Percentiles rank a stretch among this genome's conserved stretches.
phyloP scores from a whole-genome alignment of 495 filamentous ascomycete genomes.

The Apodospora peruviana region DNA sequence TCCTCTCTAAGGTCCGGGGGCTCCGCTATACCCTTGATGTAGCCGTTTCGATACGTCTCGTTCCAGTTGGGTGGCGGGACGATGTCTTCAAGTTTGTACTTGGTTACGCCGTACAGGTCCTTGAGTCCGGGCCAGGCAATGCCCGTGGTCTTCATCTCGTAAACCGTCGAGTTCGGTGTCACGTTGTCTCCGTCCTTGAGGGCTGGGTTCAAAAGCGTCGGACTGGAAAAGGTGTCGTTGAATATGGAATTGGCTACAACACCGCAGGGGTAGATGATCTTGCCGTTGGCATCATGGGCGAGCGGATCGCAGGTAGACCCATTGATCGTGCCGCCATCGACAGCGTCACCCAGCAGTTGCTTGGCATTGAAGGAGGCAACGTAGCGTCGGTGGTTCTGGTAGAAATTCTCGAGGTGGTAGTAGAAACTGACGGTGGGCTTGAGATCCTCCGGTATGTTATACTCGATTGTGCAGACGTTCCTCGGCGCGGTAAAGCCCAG shows the following conservation, averaged over 20 bases:
- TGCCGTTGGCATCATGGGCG: conserved; percentile 44
- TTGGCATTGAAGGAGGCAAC: conserved; percentile 79
- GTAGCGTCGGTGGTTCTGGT: conserved; percentile 97
- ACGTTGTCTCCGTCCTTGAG: too few species aligned
- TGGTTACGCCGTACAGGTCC: conserved; percentile 63
- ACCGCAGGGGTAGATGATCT: conserved; percentile 90
- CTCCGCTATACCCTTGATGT: conserved; percentile 53
- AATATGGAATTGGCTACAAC: conserved; percentile 95
- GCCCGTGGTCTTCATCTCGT: conserved; percentile 66
- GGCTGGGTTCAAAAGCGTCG: conserved; percentile 45
- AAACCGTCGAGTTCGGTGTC: conserved; percentile 36
- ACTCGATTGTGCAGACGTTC: conserved; percentile 59
- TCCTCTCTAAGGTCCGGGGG: conserved; percentile 64
- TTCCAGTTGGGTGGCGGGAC: conserved; percentile 85
- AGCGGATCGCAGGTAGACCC: conserved; percentile 72
- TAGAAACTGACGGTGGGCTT: conserved; percentile 80
- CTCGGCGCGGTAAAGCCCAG: conserved; percentile 15
- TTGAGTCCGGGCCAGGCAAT: conserved; percentile 85
- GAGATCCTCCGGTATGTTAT: conserved; percentile 73
- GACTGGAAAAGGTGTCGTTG: conserved; percentile 81
- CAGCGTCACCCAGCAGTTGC: conserved; percentile 71
- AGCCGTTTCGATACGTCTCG: conserved; percentile 56
- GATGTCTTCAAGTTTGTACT: conserved; percentile 55
- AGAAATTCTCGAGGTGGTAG: conserved; percentile 96
- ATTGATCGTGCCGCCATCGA: conserved; percentile 55